phyloP scores from a whole-genome alignment of 2,329 filamentous ascomycete species.

The Leptosphaerulina australis region DNA sequence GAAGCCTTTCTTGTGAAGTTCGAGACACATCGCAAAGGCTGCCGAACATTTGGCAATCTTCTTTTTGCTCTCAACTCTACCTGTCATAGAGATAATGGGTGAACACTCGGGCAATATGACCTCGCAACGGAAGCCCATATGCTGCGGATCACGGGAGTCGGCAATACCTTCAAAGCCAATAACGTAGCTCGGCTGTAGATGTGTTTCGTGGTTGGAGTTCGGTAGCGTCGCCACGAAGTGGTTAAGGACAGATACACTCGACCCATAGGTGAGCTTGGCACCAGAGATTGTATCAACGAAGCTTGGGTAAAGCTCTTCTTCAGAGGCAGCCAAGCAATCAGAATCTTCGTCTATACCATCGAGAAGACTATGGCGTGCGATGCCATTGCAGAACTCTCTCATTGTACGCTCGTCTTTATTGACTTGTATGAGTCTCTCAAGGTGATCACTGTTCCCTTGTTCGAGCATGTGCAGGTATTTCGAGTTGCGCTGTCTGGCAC shows the following conservation, averaged over 20 bases:
- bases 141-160: constrained; percentile 13
- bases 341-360: constrained; percentile 64
- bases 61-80: constrained; percentile 70
- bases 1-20: constrained; percentile 68
- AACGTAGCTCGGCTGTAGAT: constrained; percentile 64
- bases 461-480: constrained; percentile 87
- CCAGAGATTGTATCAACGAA: constrained; percentile 70
- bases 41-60: constrained; percentile 83
- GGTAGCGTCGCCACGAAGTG: constrained; percentile 75
- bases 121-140: constrained; percentile 64
- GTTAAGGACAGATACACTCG: constrained; percentile 72
- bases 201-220: constrained; percentile 55
- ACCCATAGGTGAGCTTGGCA: constrained; percentile 78
- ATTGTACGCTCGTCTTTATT: constrained; percentile 65
- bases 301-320: constrained; percentile 54
- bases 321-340: constrained; percentile 62
- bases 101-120: constrained; percentile 77
- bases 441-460: constrained; percentile 67
- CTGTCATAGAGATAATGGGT: constrained; percentile 70
- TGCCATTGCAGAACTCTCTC: constrained; percentile 73
- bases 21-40: constrained; percentile 80
- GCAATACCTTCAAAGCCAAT: constrained; percentile 46
- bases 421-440: constrained; percentile 63
- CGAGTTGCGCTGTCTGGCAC: constrained; percentile 78
- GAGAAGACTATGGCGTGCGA: constrained; percentile 77